Base-by-base conservation (phyloP, 1,284 basidiomycete species). In the Fistulinella staudtii region DNA sequence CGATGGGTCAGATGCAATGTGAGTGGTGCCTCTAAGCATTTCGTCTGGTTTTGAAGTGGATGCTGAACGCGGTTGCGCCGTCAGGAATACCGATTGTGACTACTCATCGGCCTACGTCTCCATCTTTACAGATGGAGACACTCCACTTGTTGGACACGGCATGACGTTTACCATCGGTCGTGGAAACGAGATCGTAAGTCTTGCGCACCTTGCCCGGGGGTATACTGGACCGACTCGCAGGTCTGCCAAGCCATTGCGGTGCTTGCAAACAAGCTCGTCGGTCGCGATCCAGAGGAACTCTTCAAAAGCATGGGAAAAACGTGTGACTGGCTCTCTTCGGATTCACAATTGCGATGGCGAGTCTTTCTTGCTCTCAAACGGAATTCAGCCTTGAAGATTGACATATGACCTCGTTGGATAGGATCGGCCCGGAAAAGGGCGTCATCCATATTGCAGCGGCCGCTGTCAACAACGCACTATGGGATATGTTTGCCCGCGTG, bases 101-200 rank as follows among this genome's bases (percentile, higher is more conserved):
- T 97, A 97, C 70, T 93, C 89, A 2, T 89, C 92, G 1, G 93
- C 93, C 2, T 96, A 96, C 64, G 74, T 96, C 36, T 79, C 80
- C 8, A 72, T 97, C 45, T 71, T 80, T 55, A 93, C 93, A 3
- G 75, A 82, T 38, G 61, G 60, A 0, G 61, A 60, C 41, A 70
- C 77, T 5, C 76, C 80, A 43, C 79, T 93, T 38, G 77, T 82
- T 42, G 92, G 93, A 24, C 82, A 91, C 57, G 93, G 93, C 41
- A 93, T 95, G 93, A 94, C 93, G 11, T 96, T 96, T 66, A 95
- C 93, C n/a, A 95, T 94, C 57, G 93, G 93, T 5, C 82, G 92
- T 31, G 93, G 93, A 21, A 97, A 94, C 63, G 94, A 97, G 50
- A 92, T 94, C 55, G 92, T 83, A 60, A 55, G 70, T 56, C 22